A percentile compares a stretch with the other conserved stretches of the same genome.
These are phyloP conservation scores for Naganishia antarctica DNA, from an alignment of 768 basidiomycete species.

Conservation along the genomic window DNA sequence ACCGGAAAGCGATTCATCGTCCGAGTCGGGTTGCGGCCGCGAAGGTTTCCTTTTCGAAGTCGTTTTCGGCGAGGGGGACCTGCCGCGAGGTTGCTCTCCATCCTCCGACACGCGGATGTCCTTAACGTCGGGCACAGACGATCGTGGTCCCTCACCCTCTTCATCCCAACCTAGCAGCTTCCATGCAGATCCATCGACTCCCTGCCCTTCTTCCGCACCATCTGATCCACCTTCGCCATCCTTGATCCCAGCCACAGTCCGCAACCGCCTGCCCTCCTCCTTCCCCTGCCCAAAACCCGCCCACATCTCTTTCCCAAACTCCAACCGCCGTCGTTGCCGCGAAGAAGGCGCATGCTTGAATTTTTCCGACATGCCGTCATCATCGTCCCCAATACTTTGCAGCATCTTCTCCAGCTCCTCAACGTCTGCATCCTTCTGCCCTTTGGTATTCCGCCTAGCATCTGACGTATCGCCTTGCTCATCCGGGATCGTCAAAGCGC, in stretches of 20 bases:
- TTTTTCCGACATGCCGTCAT: neutral
- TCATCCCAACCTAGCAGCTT: conserved; percentile 41
- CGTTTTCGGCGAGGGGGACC: neutral
- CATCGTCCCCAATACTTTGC: conserved; percentile 12
- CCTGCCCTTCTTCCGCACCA: conserved; percentile 27
- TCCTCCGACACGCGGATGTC: too few species aligned
- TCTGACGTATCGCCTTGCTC: neutral
- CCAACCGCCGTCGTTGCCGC: conserved; percentile 29
- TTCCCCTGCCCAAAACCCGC: conserved; percentile 66
- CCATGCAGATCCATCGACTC: neutral
- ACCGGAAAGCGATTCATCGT: conserved; percentile 73
- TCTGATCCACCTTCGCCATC: conserved; percentile 29
- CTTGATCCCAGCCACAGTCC: conserved; percentile 47
- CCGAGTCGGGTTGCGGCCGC: conserved; percentile 59
- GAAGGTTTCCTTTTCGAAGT: neutral
- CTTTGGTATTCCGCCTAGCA: neutral
- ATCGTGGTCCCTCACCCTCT: neutral
- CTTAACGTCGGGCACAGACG: neutral
- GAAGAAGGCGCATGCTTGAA: neutral
- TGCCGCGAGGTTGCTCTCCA: neutral
- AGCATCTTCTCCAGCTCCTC: conserved; percentile 26
- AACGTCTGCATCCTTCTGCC: neutral
- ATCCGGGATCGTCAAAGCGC: conserved; percentile 39
- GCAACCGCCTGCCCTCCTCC: conserved; percentile 61
- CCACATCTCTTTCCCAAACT: conserved; percentile 70